Percentiles rank a stretch among this genome's conserved stretches.
Evolutionary conservation across 371 early-diverging fungal species (phyloP).

Genomic region (Syncephalastrum contaminatum): DNA sequence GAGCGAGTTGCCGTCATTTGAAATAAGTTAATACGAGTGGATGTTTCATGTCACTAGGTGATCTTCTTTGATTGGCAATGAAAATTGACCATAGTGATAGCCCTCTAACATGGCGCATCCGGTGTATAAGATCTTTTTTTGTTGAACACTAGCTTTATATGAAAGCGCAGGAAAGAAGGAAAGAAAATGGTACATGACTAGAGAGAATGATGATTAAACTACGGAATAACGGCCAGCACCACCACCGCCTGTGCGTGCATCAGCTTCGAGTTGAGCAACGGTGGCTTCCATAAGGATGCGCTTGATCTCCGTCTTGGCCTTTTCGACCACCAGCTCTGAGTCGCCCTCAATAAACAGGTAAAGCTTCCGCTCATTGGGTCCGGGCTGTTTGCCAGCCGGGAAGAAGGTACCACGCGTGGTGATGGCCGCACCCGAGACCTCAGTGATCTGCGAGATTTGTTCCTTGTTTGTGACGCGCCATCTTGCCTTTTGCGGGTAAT

Average conservation of each 20-base stretch:
- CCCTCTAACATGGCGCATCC: too few relatives aligned
- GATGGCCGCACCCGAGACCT: slow-evolving; percentile 91
- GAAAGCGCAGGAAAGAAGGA: not conserved
- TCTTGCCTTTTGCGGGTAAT: slow-evolving; percentile 95
- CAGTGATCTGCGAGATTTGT: slow-evolving; percentile 87
- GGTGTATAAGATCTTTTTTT: too few relatives aligned
- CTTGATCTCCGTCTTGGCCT: slow-evolving; percentile 92
- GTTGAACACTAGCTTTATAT: too few relatives aligned
- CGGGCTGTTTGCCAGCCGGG: slow-evolving; percentile 79
- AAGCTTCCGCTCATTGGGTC: slow-evolving; percentile 82
- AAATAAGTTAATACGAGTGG: too few relatives aligned
- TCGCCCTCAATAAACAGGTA: slow-evolving; percentile 95
- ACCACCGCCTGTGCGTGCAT: slow-evolving; percentile 54
- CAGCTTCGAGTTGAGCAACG: slow-evolving; percentile 68
- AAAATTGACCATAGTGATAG: too few relatives aligned
- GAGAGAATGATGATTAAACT: slow-evolving; percentile 31
- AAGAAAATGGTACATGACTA: not conserved
- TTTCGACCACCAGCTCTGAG: slow-evolving; percentile 83
- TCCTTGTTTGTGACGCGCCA: slow-evolving; percentile 96
- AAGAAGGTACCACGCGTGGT: slow-evolving; percentile 92
- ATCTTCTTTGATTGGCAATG: too few relatives aligned
- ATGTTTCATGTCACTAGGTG: too few relatives aligned
- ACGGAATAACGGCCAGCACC: slow-evolving; percentile 47
- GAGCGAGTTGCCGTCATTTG: too few relatives aligned
- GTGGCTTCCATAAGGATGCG: slow-evolving; percentile 88